phyloP scores from a whole-genome alignment of 192 early-diverging fungal genomes.

The Mycoemilia scoparia region DNA sequence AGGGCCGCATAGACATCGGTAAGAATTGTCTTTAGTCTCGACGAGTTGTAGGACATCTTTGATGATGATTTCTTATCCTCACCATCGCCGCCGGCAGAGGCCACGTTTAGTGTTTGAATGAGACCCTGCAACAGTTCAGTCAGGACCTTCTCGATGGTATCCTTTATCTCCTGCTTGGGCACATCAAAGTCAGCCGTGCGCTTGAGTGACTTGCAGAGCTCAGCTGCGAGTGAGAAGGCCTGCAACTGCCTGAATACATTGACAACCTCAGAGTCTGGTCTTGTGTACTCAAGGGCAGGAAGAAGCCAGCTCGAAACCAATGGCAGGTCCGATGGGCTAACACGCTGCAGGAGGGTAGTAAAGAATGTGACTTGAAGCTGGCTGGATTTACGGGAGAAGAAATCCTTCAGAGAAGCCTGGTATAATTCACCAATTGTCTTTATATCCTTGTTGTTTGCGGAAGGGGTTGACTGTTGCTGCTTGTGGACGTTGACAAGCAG shows the following conservation, averaged over 20 bases:
- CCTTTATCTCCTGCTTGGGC: no score
- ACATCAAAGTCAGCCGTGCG: no score
- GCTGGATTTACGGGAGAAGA: constrained; percentile 54
- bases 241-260: constrained; percentile 49
- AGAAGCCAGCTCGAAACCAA: constrained; percentile 45
- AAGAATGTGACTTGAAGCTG: constrained; percentile 54
- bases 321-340: constrained; percentile 15
- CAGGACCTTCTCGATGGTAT: no score
- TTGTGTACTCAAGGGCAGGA: constrained; percentile 30
- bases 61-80: no score
- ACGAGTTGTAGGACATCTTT: no score
- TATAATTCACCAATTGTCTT: constrained; percentile 32
- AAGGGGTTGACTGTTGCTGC: constrained; percentile 13
- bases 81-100: no score
- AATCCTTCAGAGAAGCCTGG: constrained; percentile 38
- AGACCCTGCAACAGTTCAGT: no score
- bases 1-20: no score
- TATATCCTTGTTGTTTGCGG: constrained; percentile 14
- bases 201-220: no score
- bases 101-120: no score
- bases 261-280: constrained; percentile 26
- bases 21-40: no score
- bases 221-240: constrained; percentile 32
- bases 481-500: constrained; percentile 33
- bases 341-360: constrained; percentile 4